These are phyloP conservation scores for Eimeria necatrix DNA, from an alignment of 169 alveolate species.

Conservation along the genomic window DNA sequence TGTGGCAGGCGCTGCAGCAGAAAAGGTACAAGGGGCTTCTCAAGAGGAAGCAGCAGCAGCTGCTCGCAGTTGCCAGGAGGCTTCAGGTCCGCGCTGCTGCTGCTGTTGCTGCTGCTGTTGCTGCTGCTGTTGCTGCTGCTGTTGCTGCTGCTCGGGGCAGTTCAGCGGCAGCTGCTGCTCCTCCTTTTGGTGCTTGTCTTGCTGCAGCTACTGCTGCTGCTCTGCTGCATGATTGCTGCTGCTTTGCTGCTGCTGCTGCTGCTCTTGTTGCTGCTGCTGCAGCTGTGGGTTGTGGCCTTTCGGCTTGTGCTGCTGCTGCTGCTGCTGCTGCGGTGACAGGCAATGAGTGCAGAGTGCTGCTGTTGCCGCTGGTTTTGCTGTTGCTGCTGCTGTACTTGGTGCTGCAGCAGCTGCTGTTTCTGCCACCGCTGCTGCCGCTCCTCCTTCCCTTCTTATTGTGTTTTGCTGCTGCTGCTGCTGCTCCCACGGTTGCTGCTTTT, in stretches of 20 bases:
- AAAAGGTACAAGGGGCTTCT: background rate
- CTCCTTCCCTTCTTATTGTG: background rate
- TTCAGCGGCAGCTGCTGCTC: background rate
- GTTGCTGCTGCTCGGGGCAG: background rate
- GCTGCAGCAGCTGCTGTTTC: background rate
- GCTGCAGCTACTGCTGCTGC: background rate
- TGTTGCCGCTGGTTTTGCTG: background rate
- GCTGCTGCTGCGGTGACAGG: background rate
- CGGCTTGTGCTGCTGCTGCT: background rate
- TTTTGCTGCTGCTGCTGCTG: background rate
- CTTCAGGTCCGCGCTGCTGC: slow-evolving; percentile 31
- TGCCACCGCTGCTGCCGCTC: background rate
- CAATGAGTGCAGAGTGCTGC: background rate
- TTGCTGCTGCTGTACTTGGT: background rate
- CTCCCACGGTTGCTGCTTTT: background rate
- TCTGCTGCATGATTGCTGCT: no score
- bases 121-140: background rate
- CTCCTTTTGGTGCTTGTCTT: background rate
- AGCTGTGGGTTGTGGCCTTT: background rate
- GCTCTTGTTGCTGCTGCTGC: no score
- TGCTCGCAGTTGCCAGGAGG: slow-evolving; percentile 19
- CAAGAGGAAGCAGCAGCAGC: background rate
- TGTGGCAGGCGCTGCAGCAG: slow-evolving; percentile 32
- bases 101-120: slow-evolving; percentile 16
- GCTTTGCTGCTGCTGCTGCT: background rate